Percentiles rank a stretch among this genome's conserved stretches.
Conservation (phyloP, 1,284 basidiomycete genomes). For the Bjerkandera adusta region DNA sequence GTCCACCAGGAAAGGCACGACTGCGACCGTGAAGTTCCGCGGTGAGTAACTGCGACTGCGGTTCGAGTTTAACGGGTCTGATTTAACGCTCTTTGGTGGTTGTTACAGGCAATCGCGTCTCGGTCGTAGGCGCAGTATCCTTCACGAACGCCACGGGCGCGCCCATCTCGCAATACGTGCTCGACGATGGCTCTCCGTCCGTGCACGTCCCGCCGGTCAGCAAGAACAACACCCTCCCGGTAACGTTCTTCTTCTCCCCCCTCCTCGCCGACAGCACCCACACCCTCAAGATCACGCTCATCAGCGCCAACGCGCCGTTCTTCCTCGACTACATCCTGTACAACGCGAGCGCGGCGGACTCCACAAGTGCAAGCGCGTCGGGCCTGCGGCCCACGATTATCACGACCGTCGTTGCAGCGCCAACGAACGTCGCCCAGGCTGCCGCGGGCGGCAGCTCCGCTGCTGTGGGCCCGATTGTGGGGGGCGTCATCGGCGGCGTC, state of each 20-base stretch:
- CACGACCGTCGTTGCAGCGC: conserved; percentile 20
- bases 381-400: conserved; percentile 9
- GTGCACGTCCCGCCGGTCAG: conserved; percentile 13
- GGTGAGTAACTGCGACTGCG: conserved; percentile 8
- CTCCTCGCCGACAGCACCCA: conserved; percentile 15
- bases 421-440: conserved; percentile 6
- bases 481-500: conserved; percentile 12
- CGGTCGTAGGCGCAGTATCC: conserved; percentile 19
- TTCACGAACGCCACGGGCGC: conserved; percentile 13
- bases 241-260: conserved; percentile 19
- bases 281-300: conserved; percentile 20
- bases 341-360: conserved; percentile 3
- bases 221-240: conserved; percentile 11
- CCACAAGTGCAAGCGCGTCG: background rate
- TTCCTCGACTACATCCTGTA: conserved; percentile 9
- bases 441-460: background rate
- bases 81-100: background rate
- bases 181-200: conserved; percentile 20
- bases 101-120: conserved; percentile 19
- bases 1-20: conserved; percentile 4
- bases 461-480: conserved; percentile 11
- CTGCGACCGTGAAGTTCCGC: conserved; percentile 9
- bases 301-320: conserved; percentile 4
- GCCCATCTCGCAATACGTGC: conserved; percentile 15
- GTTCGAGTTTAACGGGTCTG: background rate